Conservation (phyloP, 1,139 yeast genomes). For the Debaryomyces sp. region DNA sequence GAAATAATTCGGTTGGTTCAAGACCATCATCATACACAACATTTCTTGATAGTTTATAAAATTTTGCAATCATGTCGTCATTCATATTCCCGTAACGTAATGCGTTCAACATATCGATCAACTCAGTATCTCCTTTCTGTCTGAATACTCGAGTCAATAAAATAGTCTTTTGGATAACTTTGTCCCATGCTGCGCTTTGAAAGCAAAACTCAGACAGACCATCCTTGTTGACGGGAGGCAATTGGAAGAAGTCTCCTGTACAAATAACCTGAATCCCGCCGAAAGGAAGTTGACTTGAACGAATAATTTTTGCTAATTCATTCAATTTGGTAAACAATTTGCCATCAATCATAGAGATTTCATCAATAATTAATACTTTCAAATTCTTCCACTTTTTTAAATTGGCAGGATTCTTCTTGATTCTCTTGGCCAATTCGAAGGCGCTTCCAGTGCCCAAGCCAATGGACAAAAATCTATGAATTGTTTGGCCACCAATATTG, state of each 20-base stretch:
- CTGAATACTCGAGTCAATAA: constrained; percentile 67
- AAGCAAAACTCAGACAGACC: constrained; percentile 53
- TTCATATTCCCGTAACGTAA: constrained; percentile 67
- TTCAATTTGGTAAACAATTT: constrained; percentile 65
- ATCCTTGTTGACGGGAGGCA: constrained; percentile 72
- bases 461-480: constrained; percentile 77
- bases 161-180: constrained; percentile 55
- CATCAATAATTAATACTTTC: constrained; percentile 75
- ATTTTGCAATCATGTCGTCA: constrained; percentile 44
- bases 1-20: constrained; percentile 78
- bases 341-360: constrained; percentile 82
- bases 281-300: constrained; percentile 55
- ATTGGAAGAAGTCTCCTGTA: constrained; percentile 84
- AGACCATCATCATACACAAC: constrained; percentile 71
- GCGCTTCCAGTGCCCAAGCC: constrained; percentile 67
- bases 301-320: constrained; percentile 54
- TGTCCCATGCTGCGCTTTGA: constrained; percentile 59
- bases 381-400: constrained; percentile 60
- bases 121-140: constrained; percentile 67
- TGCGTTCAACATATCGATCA: constrained; percentile 74
- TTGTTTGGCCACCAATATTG: constrained; percentile 81
- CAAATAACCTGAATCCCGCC: constrained; percentile 82
- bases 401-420: constrained; percentile 47
- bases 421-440: constrained; percentile 42
- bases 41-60: constrained; percentile 52